Evolutionary conservation across 768 basidiomycete species (phyloP).

Genomic region (Phlebiopsis gigantea): DNA sequence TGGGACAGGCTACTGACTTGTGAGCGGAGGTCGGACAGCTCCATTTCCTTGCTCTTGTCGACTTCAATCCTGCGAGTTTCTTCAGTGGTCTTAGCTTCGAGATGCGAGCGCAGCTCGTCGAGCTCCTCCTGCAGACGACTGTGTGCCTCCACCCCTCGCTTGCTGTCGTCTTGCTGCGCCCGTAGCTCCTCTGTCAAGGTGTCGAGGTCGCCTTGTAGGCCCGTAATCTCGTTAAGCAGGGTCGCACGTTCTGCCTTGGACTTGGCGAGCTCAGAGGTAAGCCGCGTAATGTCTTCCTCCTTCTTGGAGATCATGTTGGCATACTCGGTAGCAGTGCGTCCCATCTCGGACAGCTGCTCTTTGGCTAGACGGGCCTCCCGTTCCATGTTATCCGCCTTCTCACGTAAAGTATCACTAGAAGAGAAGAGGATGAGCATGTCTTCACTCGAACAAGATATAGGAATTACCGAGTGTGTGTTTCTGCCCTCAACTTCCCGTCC

Average conservation of each 20-base stretch:
- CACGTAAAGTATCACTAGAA: constrained; percentile 57
- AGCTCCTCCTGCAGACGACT: constrained; percentile 74
- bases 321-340: constrained; percentile 72
- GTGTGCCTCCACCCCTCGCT: constrained; percentile 41
- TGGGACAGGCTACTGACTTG: constrained; percentile 58
- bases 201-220: constrained; percentile 66
- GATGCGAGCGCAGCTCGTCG: constrained; percentile 77
- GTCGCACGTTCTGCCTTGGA: constrained; percentile 51
- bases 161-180: constrained; percentile 50
- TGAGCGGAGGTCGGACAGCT: constrained; percentile 65
- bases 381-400: constrained; percentile 57
- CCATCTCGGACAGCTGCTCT: constrained; percentile 72
- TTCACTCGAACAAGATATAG: not conserved
- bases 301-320: constrained; percentile 71
- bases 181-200: constrained; percentile 58
- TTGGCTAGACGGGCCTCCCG: constrained; percentile 65
- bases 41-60: constrained; percentile 82
- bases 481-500: constrained; percentile 63
- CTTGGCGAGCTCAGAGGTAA: constrained; percentile 48
- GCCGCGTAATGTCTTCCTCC: constrained; percentile 59
- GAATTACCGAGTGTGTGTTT: constrained; percentile 59
- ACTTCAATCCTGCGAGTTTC: constrained; percentile 80
- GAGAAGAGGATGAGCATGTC: not conserved
- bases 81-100: constrained; percentile 83
- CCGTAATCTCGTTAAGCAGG: constrained; percentile 54